Conservation (phyloP, 441 rosid genomes). For the Erodium trifolium region DNA sequence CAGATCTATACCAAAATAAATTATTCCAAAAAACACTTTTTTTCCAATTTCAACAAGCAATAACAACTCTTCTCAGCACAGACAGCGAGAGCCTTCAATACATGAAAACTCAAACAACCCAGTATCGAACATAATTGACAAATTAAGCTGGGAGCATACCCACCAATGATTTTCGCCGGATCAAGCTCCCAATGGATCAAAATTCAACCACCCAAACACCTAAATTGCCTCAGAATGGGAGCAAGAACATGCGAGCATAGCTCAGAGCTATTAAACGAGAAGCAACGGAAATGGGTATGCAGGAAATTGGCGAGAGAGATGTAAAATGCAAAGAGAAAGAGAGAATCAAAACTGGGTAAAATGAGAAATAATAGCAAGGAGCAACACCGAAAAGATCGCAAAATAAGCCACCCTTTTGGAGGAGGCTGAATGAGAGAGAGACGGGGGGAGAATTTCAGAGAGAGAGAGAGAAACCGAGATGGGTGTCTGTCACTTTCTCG, state of each 20-base stretch:
- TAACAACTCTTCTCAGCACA: not conserved
- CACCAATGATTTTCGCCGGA: conserved; percentile 1
- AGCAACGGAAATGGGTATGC: not conserved
- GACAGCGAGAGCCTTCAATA: not conserved
- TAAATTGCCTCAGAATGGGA: not conserved
- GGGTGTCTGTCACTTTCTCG: conserved; percentile 5
- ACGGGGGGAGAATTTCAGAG: not conserved
- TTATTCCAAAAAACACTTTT: not conserved
- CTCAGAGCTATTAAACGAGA: not conserved
- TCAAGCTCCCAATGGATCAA: conserved; percentile 1
- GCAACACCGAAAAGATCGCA: not conserved
- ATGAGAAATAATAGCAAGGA: conserved; percentile 1
- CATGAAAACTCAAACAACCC: conserved; percentile 4
- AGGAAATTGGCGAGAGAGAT: not conserved
- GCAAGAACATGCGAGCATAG: not conserved
- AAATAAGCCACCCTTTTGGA: not conserved
- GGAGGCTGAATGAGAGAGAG: not conserved
- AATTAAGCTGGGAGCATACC: not conserved
- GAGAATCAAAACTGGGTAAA: not conserved
- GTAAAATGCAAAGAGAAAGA: not conserved
- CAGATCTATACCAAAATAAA: conserved; percentile 35
- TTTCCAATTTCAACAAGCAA: conserved; percentile 2
- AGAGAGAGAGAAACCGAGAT: not conserved
- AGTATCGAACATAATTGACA: not conserved
- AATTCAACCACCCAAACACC: not conserved